Conservation (phyloP, 306 rosid species). For the Vigna radiata region DNA sequence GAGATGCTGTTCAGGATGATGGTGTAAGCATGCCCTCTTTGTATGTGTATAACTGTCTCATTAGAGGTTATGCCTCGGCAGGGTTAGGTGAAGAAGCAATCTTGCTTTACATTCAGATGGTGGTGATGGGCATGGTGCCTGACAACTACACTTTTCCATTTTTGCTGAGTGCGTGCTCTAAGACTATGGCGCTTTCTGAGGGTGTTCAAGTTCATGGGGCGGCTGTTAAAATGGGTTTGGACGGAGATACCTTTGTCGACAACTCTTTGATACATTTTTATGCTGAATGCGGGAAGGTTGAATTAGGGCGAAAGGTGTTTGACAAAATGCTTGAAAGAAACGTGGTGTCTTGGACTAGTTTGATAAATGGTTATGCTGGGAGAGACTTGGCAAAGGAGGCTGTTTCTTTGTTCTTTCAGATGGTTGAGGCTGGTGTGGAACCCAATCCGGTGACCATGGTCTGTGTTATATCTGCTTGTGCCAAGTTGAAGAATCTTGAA, state of each 20-base stretch:
- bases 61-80: constrained; percentile 71
- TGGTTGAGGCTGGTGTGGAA: constrained; percentile 60
- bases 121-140: constrained; percentile 59
- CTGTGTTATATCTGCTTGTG: constrained; percentile 78
- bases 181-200: constrained; percentile 56
- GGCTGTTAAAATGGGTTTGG: constrained; percentile 68
- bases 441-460: constrained; percentile 76
- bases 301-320: constrained; percentile 65
- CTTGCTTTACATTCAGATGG: constrained; percentile 57
- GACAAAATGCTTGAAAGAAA: constrained; percentile 76
- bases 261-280: constrained; percentile 79
- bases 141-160: constrained; percentile 78
- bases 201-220: constrained; percentile 76
- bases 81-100: constrained; percentile 64
- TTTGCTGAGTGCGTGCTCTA: constrained; percentile 67
- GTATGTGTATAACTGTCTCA: constrained; percentile 62
- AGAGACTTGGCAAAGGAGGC: constrained; percentile 58
- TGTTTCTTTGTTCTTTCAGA: constrained; percentile 71
- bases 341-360: constrained; percentile 88
- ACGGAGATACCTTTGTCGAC: constrained; percentile 59
- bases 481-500: constrained; percentile 73
- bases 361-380: constrained; percentile 79
- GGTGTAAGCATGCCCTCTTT: constrained; percentile 36
- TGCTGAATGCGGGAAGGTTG: constrained; percentile 60
- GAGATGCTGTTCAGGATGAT: constrained; percentile 50